These are phyloP conservation scores for Macrolepiota dolichaula DNA, from an alignment of 768 basidiomycete species.

Conservation along the genomic window DNA sequence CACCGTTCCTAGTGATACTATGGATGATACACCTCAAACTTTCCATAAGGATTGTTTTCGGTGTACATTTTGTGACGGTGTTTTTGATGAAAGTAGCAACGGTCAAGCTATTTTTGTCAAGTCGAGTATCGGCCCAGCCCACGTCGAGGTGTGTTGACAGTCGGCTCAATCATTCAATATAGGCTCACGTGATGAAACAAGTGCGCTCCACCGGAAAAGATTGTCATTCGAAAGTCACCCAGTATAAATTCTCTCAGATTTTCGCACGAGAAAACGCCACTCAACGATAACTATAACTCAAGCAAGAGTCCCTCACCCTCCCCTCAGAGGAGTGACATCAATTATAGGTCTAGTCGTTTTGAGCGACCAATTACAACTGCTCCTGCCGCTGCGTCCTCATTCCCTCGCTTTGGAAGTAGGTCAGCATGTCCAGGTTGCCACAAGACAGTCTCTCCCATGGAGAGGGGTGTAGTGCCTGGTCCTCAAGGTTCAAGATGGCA, in stretches of 20 bases:
- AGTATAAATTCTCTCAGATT: slow-evolving; percentile 19
- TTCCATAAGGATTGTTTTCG: slow-evolving; percentile 79
- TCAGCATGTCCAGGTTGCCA: slow-evolving; percentile 74
- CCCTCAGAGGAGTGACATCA: slow-evolving; percentile 14
- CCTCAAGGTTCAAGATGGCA: slow-evolving; percentile 85
- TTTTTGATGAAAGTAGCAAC: slow-evolving; percentile 57
- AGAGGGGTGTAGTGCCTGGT: slow-evolving; percentile 80
- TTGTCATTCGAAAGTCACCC: slow-evolving; percentile 33
- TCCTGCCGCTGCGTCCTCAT: slow-evolving; percentile 22
- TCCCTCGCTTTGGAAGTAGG: slow-evolving; percentile 58
- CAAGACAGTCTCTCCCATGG: slow-evolving; percentile 76
- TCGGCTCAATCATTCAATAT: background rate
- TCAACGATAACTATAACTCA: background rate
- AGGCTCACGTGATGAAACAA: slow-evolving; percentile 18
- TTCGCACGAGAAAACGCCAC: slow-evolving; percentile 12
- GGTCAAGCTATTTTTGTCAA: slow-evolving; percentile 74
- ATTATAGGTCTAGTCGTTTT: slow-evolving; percentile 24
- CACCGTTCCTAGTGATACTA: slow-evolving; percentile 57
- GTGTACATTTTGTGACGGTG: slow-evolving; percentile 60
- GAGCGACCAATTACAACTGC: slow-evolving; percentile 20
- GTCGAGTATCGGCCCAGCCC: slow-evolving; percentile 62
- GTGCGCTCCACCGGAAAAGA: slow-evolving; percentile 45
- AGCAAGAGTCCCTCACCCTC: slow-evolving; percentile 10
- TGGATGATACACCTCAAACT: slow-evolving; percentile 41
- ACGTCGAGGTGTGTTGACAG: slow-evolving; percentile 46